These are phyloP conservation scores for Phytophthora podocarpi DNA, from an alignment of 352 stramenopile genomes.

Conservation along the genomic window DNA sequence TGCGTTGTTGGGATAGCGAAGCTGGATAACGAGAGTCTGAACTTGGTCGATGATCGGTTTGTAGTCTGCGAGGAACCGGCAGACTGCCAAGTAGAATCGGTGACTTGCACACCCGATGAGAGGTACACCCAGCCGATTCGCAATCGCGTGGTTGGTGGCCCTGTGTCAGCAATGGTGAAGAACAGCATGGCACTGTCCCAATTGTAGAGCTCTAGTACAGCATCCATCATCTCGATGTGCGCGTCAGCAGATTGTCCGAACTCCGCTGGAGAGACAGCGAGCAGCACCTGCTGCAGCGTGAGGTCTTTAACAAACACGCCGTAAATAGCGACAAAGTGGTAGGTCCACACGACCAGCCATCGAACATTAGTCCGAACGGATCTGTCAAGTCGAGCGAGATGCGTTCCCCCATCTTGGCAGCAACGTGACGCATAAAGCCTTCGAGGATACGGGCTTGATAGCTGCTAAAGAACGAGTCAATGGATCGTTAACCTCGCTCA, in stretches of 20 bases:
- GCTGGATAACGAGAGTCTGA: background rate
- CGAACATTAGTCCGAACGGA: background rate
- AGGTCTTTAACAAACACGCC: background rate
- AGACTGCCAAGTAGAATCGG: conserved; percentile 1
- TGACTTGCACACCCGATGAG: conserved; percentile 4
- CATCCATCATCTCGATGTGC: conserved; percentile 3
- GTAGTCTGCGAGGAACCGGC: background rate
- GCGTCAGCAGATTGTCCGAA: background rate
- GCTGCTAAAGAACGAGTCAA: background rate
- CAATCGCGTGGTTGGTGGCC: conserved; percentile 9
- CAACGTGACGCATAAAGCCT: background rate
- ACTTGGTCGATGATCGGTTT: background rate
- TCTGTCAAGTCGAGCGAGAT: no score
- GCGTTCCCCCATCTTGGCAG: no score
- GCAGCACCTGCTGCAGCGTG: background rate
- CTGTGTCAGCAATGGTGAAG: conserved; percentile 14
- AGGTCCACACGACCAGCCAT: background rate
- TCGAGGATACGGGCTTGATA: background rate
- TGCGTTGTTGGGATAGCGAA: background rate
- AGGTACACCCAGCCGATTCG: background rate
- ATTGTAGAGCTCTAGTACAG: background rate
- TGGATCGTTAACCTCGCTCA: background rate
- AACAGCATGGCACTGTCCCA: background rate
- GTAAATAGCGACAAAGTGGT: background rate
- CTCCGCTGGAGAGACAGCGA: background rate